Base-by-base conservation (phyloP, 129 eudicot genomes). In the Oenanthe sinensis region DNA sequence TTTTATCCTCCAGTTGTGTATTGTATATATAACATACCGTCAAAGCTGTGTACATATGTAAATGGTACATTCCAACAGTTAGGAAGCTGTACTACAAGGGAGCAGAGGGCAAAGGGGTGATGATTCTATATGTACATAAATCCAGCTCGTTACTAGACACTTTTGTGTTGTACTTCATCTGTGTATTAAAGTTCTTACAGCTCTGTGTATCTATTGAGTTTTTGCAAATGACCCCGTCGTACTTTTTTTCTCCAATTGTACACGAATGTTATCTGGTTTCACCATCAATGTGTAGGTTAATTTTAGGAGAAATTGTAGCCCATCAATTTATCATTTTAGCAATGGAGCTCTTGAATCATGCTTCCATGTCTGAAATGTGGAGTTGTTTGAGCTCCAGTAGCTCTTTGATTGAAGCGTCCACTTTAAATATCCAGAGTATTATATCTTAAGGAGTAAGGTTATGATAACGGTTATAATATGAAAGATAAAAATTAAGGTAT, bases 41-140 rank as follows among this genome's bases (percentile, higher is more conserved):
- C 50, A 71, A 71, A 71, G 47, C 20, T 24, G 47, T 37, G 75
- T 71, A 71, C 46, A 72, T 72, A 44, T 44, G 52, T 72, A n/a
- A 72, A 72, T 72, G 14, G 48, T n/a, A 39, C 16, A 19, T 71
- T 42, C 26, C 24, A 39, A 42, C 30, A 19, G 52, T 40, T 9
- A 20, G 75, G 49, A 71, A 40, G 14, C 28, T 70, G 74, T 30
- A 63, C 45, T 36, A 13, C 20, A 67, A 67, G 72, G 40, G 12
- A 30, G n/a, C 43, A 69, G 30, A 15, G 74, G 20, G n/a, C 11
- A 4, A 39, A 17, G 0, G 0, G 3, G 7, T 30, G 44, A 70
- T 37, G 45, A 70, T 19, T 17, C 22, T 39, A 40, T 36, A 14
- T 69, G n/a, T 70, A 19, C 19, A 70, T 39, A n/a, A 58, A n/a